These are phyloP conservation scores for Kwoniella heveanensis DNA, from an alignment of 768 basidiomycete genomes.

Conservation along the genomic window DNA sequence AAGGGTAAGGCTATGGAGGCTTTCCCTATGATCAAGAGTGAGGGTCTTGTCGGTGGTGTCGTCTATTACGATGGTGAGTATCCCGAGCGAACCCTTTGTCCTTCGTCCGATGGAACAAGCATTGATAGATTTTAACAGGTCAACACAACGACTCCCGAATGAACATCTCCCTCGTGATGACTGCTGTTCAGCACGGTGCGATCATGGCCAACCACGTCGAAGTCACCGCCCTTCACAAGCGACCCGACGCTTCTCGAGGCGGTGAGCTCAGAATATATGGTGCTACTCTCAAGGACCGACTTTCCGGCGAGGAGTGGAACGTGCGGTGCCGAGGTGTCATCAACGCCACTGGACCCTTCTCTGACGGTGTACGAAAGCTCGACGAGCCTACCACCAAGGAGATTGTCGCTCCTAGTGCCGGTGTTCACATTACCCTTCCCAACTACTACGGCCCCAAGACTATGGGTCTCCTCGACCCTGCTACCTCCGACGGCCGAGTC, in stretches of 20 bases:
- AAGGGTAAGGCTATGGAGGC: constrained; percentile 89
- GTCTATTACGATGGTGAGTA: constrained; percentile 92
- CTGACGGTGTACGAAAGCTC: constrained; percentile 78
- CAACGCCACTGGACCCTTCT: constrained; percentile 96
- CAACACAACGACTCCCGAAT: constrained; percentile 98
- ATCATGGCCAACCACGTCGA: constrained; percentile 85
- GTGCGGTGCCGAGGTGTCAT: constrained; percentile 86
- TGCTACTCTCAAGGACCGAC: constrained; percentile 74
- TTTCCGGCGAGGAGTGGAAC: constrained; percentile 79
- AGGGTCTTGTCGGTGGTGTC: constrained; percentile 88
- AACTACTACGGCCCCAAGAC: constrained; percentile 90
- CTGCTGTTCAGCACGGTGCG: constrained; percentile 88
- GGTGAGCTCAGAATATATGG: constrained; percentile 69
- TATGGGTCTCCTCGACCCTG: constrained; percentile 93
- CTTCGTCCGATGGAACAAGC: too few species aligned
- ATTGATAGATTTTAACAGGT: constrained; percentile 61
- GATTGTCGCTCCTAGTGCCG: constrained; percentile 89
- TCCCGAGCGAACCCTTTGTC: constrained; percentile 1
- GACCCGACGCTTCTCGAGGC: constrained; percentile 41
- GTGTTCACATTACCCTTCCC: constrained; percentile 93
- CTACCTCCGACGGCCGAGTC: constrained; percentile 93
- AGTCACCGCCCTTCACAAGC: constrained; percentile 75
- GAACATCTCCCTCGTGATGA: constrained; percentile 95
- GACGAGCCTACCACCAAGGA: constrained; percentile 65
- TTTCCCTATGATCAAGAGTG: constrained; percentile 93